A percentile compares a stretch with the other conserved stretches of the same genome.
Conservation (phyloP, 2,329 filamentous ascomycete genomes). For the Colletotrichum sp. region DNA sequence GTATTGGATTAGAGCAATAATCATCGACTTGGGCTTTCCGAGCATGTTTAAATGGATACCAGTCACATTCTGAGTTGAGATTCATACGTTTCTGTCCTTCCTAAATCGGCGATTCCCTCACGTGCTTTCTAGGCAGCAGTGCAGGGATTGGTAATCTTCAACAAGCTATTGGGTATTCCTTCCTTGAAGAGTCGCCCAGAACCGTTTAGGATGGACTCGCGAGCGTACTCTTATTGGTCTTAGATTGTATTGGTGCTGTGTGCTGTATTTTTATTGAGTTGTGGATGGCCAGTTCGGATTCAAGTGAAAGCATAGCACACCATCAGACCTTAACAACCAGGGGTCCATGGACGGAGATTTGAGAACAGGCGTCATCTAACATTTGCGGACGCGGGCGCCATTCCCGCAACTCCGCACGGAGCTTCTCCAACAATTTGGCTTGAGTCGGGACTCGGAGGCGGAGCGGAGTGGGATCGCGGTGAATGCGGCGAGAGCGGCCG, state of each 20-base stretch:
- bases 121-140: neutral
- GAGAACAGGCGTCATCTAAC: neutral
- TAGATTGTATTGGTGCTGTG: neutral
- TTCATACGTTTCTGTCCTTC: neutral
- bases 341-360: neutral
- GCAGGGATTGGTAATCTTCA: neutral
- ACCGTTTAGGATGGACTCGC: neutral
- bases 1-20: accelerated
- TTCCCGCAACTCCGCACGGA: neutral
- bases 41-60: neutral
- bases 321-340: neutral
- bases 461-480: neutral
- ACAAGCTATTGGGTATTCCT: neutral
- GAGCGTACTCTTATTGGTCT: neutral
- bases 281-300: neutral
- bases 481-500: neutral
- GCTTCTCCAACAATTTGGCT: accelerated
- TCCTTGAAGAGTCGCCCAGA: accelerated
- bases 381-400: neutral
- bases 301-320: accelerated
- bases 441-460: neutral
- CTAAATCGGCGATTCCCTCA: neutral
- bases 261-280: neutral
- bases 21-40: neutral
- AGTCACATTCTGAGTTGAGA: neutral